Base-by-base conservation (phyloP, 305 asterid genomes). In the Solanum hybrid region DNA sequence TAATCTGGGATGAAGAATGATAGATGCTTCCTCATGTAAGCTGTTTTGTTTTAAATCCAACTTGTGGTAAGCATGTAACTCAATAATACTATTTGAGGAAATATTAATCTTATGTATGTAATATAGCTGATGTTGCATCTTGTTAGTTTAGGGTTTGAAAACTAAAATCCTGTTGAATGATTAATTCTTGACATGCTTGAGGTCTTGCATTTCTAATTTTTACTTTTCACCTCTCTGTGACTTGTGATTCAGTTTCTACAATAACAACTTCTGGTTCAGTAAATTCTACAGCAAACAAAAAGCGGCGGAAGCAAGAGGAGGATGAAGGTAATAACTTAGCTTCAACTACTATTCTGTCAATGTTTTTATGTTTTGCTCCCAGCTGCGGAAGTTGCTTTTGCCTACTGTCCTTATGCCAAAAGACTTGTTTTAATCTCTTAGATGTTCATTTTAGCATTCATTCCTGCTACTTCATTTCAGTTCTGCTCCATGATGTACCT, bases 251-350 rank as follows among this genome's bases (percentile, higher is more conserved):
- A 40, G 69, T 31, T 78, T 87, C 89, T 60, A 78, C 29, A 40
- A n/a, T 66, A 51, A 56, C 89, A 90, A 71, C 72, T 78, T 84
- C 90, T 45, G 85, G 56, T 22, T 77, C 87, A 90, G 93, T 93
- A 91, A 93, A 90, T 93, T 60, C 97, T 91, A 89, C 94, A 64
- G 93, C 96, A 13, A 95, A 96, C 93, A 96, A 97, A 93, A 90
- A 91, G 88, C 92, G 51, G 87, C 92, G 34, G 90, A 95, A 95
- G 92, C 92, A 92, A 91, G 96, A 91, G 90, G 93, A 89, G 87
- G 96, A 92, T 90, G 95, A 95, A 94, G 99, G 99, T 97, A 72
- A 19, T 90, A 40, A 85, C 73, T 82, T 86, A 88, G 38, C 35
- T 89, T 85, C 75, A 85, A 60, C 22, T 6, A 6, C 22, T 32